phyloP scores from a whole-genome alignment of 148 eudicot genomes.

The Vaccinium darrowii region DNA sequence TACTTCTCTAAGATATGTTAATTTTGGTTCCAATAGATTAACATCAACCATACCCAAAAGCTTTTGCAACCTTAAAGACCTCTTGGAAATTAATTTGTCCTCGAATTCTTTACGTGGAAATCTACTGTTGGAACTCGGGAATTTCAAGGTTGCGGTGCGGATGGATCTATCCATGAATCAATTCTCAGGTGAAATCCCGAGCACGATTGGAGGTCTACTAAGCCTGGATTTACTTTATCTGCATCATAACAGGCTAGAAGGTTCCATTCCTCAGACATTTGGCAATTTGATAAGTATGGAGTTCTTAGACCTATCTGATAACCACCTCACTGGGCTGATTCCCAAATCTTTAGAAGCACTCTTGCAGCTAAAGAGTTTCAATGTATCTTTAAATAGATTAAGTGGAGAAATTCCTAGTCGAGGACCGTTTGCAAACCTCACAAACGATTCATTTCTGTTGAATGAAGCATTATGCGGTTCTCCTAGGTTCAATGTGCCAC shows the following conservation, averaged over 20 bases:
- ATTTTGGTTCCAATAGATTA: neutral
- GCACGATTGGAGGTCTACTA: neutral
- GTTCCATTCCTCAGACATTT: neutral
- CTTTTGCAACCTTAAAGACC: neutral
- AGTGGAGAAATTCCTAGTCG: neutral
- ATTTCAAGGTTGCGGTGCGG: neutral
- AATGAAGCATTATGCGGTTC: slow-evolving; percentile 5
- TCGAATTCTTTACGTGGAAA: neutral
- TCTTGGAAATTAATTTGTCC: neutral
- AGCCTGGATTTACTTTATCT: neutral
- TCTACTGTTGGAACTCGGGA: neutral
- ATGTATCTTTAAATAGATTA: slow-evolving; percentile 8
- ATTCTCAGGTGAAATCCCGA: neutral
- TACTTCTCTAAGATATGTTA: neutral
- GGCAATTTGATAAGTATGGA: neutral
- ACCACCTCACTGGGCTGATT: slow-evolving; percentile 3
- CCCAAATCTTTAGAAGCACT: neutral
- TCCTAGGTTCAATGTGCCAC: neutral
- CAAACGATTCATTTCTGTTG: neutral
- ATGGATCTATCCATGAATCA: slow-evolving; percentile 11
- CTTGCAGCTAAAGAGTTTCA: neutral
- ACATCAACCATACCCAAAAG: neutral
- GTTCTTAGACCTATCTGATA: slow-evolving; percentile 2
- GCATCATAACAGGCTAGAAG: neutral
- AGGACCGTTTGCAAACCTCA: slow-evolving; percentile 7